Evolutionary conservation across 352 stramenopile species (phyloP).

Genomic region (Aphanomyces invadans): DNA sequence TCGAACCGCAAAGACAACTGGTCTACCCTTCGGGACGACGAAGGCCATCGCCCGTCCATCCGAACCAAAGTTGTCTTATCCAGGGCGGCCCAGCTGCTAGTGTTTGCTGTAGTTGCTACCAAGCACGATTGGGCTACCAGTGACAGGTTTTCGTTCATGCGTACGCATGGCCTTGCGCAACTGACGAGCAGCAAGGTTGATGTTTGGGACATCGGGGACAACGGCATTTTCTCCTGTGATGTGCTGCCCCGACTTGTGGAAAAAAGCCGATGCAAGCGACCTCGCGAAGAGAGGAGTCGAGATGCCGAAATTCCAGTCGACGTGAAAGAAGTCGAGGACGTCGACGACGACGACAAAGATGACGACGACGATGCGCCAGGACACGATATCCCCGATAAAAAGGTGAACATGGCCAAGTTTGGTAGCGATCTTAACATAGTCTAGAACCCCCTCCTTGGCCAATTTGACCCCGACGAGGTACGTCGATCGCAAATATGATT

Average conservation of each 20-base stretch:
- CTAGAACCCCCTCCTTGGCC: not conserved
- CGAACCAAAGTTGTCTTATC: not conserved
- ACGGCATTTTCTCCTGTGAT: not conserved
- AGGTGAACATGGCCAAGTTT: not conserved
- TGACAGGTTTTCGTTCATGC: not conserved
- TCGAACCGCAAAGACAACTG: conserved; percentile 19
- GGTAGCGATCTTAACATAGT: not conserved
- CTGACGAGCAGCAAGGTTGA: not conserved
- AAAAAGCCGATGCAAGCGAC: not conserved
- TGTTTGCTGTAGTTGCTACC: not conserved
- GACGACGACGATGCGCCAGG: not conserved
- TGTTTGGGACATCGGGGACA: not conserved
- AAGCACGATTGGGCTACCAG: not conserved
- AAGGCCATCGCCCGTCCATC: not conserved
- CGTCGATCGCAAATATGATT: not conserved
- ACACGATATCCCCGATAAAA: not conserved
- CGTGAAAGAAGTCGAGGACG: conserved; percentile 3
- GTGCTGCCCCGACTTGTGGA: not conserved
- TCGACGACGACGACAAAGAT: conserved; percentile 4
- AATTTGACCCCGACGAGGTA: conserved; percentile 1
- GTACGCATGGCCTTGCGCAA: not conserved
- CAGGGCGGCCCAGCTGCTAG: not conserved
- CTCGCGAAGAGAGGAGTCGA: not conserved
- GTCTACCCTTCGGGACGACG: not conserved
- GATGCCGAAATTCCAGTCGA: not conserved